Conservation (phyloP, 768 basidiomycete genomes). For the Clitopilus passeckerianus region DNA sequence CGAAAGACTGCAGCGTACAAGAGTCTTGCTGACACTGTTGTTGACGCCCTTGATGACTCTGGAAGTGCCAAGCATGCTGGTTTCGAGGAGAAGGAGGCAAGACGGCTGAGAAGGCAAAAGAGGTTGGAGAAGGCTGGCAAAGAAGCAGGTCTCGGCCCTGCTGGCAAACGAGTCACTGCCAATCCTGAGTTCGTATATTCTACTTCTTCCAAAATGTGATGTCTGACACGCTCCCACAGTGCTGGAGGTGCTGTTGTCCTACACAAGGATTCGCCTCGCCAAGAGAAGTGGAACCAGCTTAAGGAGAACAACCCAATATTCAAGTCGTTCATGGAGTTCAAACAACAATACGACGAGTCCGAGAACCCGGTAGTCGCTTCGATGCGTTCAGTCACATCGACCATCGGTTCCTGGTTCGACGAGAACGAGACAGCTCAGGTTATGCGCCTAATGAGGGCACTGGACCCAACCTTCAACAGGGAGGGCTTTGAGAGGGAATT, state of each 20-base stretch:
- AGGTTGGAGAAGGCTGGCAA: conserved; percentile 86
- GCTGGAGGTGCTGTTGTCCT: conserved; percentile 84
- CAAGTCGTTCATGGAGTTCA: conserved; percentile 49
- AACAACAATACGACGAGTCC: conserved; percentile 82
- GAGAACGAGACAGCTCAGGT: conserved; percentile 99
- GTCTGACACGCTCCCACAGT: conserved; percentile 29
- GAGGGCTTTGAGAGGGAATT: conserved; percentile 88
- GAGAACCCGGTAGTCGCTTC: conserved; percentile 86
- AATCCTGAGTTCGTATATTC: conserved; percentile 70
- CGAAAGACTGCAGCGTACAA: conserved; percentile 96
- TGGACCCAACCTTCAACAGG: conserved; percentile 84
- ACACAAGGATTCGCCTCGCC: conserved; percentile 75
- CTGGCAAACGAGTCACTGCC: conserved; percentile 48
- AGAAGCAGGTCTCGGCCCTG: conserved; percentile 47
- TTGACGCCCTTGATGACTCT: conserved; percentile 93
- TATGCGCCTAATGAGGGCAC: conserved; percentile 74
- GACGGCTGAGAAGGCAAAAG: conserved; percentile 72
- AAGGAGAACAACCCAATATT: conserved; percentile 80
- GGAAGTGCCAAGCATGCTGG: conserved; percentile 93
- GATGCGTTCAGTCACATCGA: conserved; percentile 77
- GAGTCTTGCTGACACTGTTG: conserved; percentile 77
- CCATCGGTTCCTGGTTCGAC: conserved; percentile 88
- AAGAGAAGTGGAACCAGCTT: conserved; percentile 75
- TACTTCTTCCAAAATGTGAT: neutral
- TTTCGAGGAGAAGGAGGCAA: conserved; percentile 91